Evolutionary conservation across 164 flowering plant species (phyloP), one percentile per base, ranked within the genome.

Genomic region (Magnolia officinalis): DNA sequence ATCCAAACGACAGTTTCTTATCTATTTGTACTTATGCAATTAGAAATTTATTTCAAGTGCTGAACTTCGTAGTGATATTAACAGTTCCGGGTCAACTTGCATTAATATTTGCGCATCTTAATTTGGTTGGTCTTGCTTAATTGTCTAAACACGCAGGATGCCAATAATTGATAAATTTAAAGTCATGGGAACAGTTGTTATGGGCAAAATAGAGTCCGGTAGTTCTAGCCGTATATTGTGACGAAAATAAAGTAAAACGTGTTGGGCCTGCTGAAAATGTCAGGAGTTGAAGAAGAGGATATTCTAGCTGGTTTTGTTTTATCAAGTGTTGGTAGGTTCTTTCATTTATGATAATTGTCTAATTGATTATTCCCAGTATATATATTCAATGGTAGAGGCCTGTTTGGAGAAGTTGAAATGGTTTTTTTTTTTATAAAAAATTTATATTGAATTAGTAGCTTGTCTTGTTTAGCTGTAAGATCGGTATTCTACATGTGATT

Each of bases 221-320:
- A 26, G 29, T 26, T 26, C 29, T 26, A 26, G 90, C 88, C 23
- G 65, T 94, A 72, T 85, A 83, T 75, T 81, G 87, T 77, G 98
- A 96, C 88, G 98, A 96, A 64, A 78, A 88, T 75, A 90, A 82
- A 86, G 97, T 88, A 37, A 87, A 78, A 71, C 70, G 76, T 81
- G 98, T 98, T 18, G 93, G 87, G 20, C 98, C 99, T 79, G 99
- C 96, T 83, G 99, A 96, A 85, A 96, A 93, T 85, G 80, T 96
- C 29, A 77, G 98, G 97, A 29, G 75, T 94, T 74, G 99, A 96
- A 70, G 99, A 96, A 77, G 98, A 96, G 71, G 99, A 93, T 76
- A 88, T 96, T 77, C 72, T 89, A 55, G 76, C 90, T 1, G 99
- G 99, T 59, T 96, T 96, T 82, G 98, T 96, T 50, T 80, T 94